Evolutionary conservation across 2,329 filamentous ascomycete species (phyloP), one percentile per base, ranked within the genome.

Genomic region (Cladobotryum mycophilum): DNA sequence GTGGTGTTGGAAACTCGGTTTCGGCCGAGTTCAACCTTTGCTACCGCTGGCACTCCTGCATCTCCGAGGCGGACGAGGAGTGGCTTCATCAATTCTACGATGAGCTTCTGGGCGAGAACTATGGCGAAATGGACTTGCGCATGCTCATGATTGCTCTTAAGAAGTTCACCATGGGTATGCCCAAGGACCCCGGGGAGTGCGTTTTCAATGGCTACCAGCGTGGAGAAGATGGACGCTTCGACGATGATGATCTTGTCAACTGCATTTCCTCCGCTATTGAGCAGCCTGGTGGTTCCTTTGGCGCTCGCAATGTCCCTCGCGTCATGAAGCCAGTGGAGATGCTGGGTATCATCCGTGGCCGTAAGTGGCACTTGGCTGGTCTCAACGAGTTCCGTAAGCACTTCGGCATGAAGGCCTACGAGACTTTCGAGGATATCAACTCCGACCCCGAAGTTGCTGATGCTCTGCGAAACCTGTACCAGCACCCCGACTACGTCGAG

Each of bases 11-110:
- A 46, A 95, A 93, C 61, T 83, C 86, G 56, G 88, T 92, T 5
- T 92, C 88, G 0, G 88, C 86, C 3, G 89, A 95, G 70, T 95
- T 95, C 75, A 95, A 93, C 63, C 76, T 95, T 9, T 86, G 87
- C 58, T 95, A 95, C 66, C 79, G 89, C 56, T 95, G 89, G 88
- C 89, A 95, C 70, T 89, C 88, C 3, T 84, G 85, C 58, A 87
- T 93, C 58, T 81, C 66, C 18, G 62, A 64, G 41, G 82, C 80
- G 55, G 89, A 95, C 60, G 89, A 93, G 61, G 76, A 83, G 57
- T 95, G 89, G 88, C 86, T 89, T 18, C 78, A 89, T 58, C 74
- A 84, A 12, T 76, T 88, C 54, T 89, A 87, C 62, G 66, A 70
- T 1, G 69, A 79, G 40, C 66, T 88, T 1, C 82, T 89, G 0